Conservation (phyloP, 305 asterid genomes). For the Fraxinus paxiana region DNA sequence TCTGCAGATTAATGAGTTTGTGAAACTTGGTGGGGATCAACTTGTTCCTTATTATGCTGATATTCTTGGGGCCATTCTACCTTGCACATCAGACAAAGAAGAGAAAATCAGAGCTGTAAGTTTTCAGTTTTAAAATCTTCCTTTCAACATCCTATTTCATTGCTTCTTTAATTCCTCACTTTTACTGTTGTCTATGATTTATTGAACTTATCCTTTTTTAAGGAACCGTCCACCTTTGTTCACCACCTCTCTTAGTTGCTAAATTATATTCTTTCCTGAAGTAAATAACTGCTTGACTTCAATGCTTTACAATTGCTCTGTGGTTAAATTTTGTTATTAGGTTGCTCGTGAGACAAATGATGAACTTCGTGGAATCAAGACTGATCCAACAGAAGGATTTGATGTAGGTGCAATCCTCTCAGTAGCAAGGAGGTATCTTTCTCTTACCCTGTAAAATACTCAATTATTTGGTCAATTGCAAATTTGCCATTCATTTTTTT, state of each 20-base stretch:
- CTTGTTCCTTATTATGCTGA: constrained; percentile 97
- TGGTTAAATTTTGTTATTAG: constrained; percentile 33
- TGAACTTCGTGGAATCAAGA: constrained; percentile 81
- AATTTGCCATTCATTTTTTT: constrained; percentile 5
- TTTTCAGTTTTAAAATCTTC: constrained; percentile 21
- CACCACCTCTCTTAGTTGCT: background rate
- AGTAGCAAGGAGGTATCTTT: constrained; percentile 73
- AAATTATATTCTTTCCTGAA: constrained; percentile 5
- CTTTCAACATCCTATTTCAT: background rate
- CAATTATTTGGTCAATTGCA: constrained; percentile 10
- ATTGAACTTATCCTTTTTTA: background rate
- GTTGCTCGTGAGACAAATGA: constrained; percentile 99
- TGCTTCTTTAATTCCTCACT: background rate
- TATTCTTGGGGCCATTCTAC: constrained; percentile 92
- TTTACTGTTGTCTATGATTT: background rate
- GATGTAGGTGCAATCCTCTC: constrained; percentile 84
- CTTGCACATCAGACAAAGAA: constrained; percentile 97
- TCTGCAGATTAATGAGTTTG: constrained; percentile 88
- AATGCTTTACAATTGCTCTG: background rate
- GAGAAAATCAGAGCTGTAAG: constrained; percentile 98
- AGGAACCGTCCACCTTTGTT: background rate
- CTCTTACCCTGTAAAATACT: constrained; percentile 19
- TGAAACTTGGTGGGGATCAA: constrained; percentile 99
- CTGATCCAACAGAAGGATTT: constrained; percentile 85
- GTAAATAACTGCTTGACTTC: background rate